A percentile compares a stretch with the other conserved stretches of the same genome.
These are phyloP conservation scores for Yamadazyma jaroonii DNA, from an alignment of 1,139 yeast species.

Conservation along the genomic window DNA sequence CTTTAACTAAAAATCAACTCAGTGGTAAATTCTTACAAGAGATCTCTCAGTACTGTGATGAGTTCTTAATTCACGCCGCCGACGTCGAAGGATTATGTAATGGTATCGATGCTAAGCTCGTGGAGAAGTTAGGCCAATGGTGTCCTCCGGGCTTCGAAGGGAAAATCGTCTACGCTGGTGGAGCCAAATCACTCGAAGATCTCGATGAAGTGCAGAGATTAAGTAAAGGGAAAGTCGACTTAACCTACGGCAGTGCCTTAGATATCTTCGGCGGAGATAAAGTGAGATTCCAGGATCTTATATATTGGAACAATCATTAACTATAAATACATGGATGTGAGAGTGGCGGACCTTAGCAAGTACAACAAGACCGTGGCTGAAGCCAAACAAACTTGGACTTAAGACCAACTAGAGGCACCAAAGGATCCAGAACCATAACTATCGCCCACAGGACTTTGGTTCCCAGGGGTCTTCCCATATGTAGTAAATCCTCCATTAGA, in stretches of 20 bases:
- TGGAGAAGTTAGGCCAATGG: slow-evolving; percentile 74
- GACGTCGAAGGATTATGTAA: slow-evolving; percentile 95
- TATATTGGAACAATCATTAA: slow-evolving; percentile 57
- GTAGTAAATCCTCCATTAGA: slow-evolving; percentile 47
- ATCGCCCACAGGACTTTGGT: slow-evolving; percentile 38
- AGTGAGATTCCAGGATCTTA: slow-evolving; percentile 72
- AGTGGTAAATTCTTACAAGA: slow-evolving; percentile 48
- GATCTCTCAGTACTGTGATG: slow-evolving; percentile 70
- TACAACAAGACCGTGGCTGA: background rate
- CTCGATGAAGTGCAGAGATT: slow-evolving; percentile 59
- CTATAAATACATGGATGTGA: slow-evolving; percentile 5
- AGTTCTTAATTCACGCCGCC: slow-evolving; percentile 93
- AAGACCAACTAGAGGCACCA: slow-evolving; percentile 35
- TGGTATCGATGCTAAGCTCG: slow-evolving; percentile 85
- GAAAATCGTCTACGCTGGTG: slow-evolving; percentile 94
- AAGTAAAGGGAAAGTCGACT: slow-evolving; percentile 80
- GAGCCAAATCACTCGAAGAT: slow-evolving; percentile 76
- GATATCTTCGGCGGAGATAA: slow-evolving; percentile 90
- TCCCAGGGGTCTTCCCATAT: slow-evolving; percentile 47
- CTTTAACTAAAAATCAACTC: slow-evolving; percentile 65
- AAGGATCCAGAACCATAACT: slow-evolving; percentile 46
- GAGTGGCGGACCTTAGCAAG: too few relatives aligned
- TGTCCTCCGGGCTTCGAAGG: slow-evolving; percentile 52
- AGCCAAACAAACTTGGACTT: background rate
- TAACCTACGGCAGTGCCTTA: slow-evolving; percentile 88